Conservation (phyloP, 108 stramenopile species). For the Discostella stelligeroides region DNA sequence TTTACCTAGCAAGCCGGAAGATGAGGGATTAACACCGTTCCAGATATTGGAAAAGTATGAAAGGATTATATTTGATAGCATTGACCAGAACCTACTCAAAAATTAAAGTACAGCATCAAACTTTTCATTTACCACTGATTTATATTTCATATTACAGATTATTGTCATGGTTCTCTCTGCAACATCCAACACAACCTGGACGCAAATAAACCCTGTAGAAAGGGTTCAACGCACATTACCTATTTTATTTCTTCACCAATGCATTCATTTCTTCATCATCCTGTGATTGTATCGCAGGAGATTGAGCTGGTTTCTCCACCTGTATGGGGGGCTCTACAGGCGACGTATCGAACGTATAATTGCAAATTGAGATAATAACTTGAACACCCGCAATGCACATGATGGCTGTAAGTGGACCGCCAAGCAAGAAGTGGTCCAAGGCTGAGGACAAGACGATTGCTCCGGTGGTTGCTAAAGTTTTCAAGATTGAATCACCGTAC, state of each 20-base stretch:
- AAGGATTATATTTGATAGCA: constrained; percentile 21
- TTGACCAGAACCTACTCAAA: neutral
- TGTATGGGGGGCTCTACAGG: constrained; percentile 35
- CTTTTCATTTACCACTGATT: neutral
- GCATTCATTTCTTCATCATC: constrained; percentile 26
- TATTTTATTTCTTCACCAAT: constrained; percentile 10
- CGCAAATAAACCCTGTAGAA: no score
- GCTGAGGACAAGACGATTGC: constrained; percentile 76
- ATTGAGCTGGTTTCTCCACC: constrained; percentile 13
- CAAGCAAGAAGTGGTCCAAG: constrained; percentile 71
- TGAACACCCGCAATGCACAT: constrained; percentile 82
- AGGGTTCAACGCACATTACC: no score
- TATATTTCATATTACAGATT: neutral
- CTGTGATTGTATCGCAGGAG: neutral
- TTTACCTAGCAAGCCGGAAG: constrained; percentile 39
- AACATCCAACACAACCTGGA: no score
- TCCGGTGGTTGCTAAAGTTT: constrained; percentile 91
- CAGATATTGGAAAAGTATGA: constrained; percentile 43
- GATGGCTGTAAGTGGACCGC: constrained; percentile 72
- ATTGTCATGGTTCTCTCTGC: no score
- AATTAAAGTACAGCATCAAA: neutral
- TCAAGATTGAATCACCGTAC: constrained; percentile 92
- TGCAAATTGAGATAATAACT: constrained; percentile 81
- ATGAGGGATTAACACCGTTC: constrained; percentile 21
- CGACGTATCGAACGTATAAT: constrained; percentile 83